Conservation (phyloP, 441 rosid species). For the Capsella rubella region DNA sequence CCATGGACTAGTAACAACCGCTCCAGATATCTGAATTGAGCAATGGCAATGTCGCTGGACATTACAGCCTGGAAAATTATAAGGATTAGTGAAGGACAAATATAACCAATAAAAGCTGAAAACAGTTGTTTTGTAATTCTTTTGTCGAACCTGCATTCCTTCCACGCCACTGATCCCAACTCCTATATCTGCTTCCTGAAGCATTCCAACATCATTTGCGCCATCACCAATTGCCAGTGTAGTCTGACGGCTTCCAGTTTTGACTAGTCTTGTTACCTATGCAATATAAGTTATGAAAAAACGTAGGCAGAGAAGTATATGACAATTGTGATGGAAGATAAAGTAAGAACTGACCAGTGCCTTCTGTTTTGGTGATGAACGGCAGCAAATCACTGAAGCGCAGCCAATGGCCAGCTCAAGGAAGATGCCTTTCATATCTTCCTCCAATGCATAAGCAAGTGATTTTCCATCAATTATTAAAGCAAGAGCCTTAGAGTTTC, state of each 20-base stretch:
- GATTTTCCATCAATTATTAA: constrained; percentile 93
- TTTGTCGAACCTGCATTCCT: constrained; percentile 81
- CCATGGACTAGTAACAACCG: constrained; percentile 82
- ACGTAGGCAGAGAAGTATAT: constrained; percentile 1
- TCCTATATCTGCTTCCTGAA: constrained; percentile 83
- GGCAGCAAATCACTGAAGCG: constrained; percentile 98
- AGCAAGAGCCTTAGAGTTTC: constrained; percentile 71
- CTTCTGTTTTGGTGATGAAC: constrained; percentile 98
- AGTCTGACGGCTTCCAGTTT: constrained; percentile 61
- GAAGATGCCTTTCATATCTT: constrained; percentile 69
- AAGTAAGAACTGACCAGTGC: constrained; percentile 69
- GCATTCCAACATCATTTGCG: constrained; percentile 87
- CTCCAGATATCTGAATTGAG: constrained; percentile 73
- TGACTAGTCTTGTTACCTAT: constrained; percentile 75
- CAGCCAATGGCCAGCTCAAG: constrained; percentile 90
- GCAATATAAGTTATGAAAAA: constrained; percentile 29
- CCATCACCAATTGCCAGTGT: constrained; percentile 83
- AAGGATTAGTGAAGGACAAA: constrained; percentile 4
- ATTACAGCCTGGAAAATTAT: constrained; percentile 66
- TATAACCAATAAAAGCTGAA: constrained; percentile 3
- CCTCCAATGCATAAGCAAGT: constrained; percentile 78
- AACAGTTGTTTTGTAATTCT: constrained; percentile 26
- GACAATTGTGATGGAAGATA: constrained; percentile 18
- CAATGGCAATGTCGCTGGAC: constrained; percentile 81
- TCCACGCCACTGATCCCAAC: constrained; percentile 80